phyloP scores from a whole-genome alignment of 2,329 filamentous ascomycete species.

The Beauveria medogensis region DNA sequence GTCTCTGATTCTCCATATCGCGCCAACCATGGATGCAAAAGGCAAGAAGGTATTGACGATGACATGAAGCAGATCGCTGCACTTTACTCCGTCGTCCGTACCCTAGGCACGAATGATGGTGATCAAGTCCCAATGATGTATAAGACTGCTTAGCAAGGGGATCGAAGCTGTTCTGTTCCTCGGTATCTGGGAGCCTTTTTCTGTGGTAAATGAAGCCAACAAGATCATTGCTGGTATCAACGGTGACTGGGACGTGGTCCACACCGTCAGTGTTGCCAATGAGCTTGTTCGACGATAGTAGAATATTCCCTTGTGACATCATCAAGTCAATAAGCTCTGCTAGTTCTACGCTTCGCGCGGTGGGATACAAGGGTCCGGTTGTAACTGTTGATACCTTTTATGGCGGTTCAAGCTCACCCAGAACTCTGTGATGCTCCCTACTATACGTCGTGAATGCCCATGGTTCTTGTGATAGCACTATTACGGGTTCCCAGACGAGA shows the following conservation, averaged over 20 bases:
- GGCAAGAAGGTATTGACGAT: conserved; percentile 47
- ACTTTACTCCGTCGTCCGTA: conserved; percentile 57
- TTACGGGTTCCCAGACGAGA: conserved; percentile 54
- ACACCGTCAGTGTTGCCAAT: conserved; percentile 72
- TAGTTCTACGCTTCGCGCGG: conserved; percentile 46
- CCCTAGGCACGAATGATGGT: conserved; percentile 70
- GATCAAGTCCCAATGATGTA: conserved; percentile 59
- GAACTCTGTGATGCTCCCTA: conserved; percentile 66
- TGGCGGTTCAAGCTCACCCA: conserved; percentile 57
- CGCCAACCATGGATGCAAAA: conserved; percentile 56
- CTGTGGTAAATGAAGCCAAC: conserved; percentile 48
- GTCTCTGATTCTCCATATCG: conserved; percentile 44
- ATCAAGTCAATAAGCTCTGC: conserved; percentile 49
- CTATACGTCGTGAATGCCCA: conserved; percentile 78
- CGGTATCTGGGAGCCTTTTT: conserved; percentile 60
- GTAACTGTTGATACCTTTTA: conserved; percentile 77
- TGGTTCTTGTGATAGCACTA: conserved; percentile 65
- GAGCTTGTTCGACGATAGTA: conserved; percentile 68
- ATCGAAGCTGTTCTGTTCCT: conserved; percentile 71
- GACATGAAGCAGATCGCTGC: conserved; percentile 52
- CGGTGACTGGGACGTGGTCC: conserved; percentile 59
- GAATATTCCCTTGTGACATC: conserved; percentile 44
- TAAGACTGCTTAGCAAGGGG: conserved; percentile 54
- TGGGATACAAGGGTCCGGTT: conserved; percentile 64
- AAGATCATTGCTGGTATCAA: conserved; percentile 51